phyloP scores from a whole-genome alignment of 2,329 filamentous ascomycete genomes.

The Pseudogymnoascus sp. region DNA sequence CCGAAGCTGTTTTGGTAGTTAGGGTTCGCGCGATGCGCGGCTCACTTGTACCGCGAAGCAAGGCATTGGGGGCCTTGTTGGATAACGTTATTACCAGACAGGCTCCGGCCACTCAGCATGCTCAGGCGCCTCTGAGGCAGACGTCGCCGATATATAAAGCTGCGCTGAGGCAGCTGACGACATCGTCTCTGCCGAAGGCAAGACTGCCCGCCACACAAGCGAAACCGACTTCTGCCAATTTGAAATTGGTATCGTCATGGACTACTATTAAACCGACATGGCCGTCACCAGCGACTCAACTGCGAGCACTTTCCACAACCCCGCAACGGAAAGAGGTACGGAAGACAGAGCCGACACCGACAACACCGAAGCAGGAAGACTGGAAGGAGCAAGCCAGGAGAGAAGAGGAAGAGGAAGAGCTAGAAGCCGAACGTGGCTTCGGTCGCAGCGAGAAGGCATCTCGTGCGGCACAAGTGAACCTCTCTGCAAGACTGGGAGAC shows the following conservation, averaged over 20 bases:
- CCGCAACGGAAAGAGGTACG: not conserved
- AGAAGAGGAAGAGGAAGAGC: constrained; percentile 35
- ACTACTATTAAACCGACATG: constrained; percentile 21
- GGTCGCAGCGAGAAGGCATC: constrained; percentile 73
- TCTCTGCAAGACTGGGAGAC: constrained; percentile 79
- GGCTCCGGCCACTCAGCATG: constrained; percentile 5
- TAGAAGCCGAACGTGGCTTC: constrained; percentile 55
- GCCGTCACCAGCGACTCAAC: constrained; percentile 24
- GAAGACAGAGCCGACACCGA: constrained; percentile 16
- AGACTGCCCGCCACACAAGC: constrained; percentile 5
- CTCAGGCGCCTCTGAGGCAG: not conserved
- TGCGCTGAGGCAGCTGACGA: constrained; percentile 3
- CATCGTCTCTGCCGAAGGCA: not conserved
- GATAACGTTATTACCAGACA: constrained; percentile 4
- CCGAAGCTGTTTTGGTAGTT: constrained; percentile 3
- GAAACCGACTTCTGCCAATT: not conserved
- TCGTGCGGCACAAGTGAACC: constrained; percentile 80
- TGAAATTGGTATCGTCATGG: constrained; percentile 11
- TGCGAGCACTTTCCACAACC: constrained; percentile 25
- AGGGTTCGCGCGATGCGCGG: constrained; percentile 8
- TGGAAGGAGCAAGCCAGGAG: constrained; percentile 31
- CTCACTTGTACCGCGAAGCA: constrained; percentile 9
- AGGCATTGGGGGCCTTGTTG: constrained; percentile 7
- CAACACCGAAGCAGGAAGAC: constrained; percentile 25
- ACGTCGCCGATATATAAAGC: constrained; percentile 10